phyloP scores from a whole-genome alignment of 2,329 filamentous ascomycete species.

The Talaromyces sp. region DNA sequence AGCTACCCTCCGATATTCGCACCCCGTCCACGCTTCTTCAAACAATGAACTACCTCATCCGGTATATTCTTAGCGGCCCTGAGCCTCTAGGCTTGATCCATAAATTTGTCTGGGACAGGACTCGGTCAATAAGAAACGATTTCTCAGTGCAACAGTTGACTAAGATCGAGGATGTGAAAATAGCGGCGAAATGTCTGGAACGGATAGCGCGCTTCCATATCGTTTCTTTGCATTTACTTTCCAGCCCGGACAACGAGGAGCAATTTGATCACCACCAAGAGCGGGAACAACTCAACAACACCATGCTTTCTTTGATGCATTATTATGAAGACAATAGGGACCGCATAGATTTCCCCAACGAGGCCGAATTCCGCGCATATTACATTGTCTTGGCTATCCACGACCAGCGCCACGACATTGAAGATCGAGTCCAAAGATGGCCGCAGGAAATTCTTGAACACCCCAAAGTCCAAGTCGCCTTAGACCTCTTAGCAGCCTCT shows the following conservation, averaged over 20 bases:
- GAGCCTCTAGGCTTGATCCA: conserved; percentile 51
- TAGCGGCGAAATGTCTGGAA: conserved; percentile 58
- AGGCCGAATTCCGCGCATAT: conserved; percentile 62
- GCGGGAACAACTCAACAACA: conserved; percentile 60
- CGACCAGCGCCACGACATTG: conserved; percentile 50
- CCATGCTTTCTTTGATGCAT: conserved; percentile 57
- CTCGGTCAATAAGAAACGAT: conserved; percentile 61
- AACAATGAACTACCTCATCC: conserved; percentile 46
- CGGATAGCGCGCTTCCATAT: conserved; percentile 62
- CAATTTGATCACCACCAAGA: conserved; percentile 57
- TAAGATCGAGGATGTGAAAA: conserved; percentile 51
- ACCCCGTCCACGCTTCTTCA: conserved; percentile 49
- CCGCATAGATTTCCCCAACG: conserved; percentile 50
- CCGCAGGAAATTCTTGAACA: conserved; percentile 48
- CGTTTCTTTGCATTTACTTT: conserved; percentile 57
- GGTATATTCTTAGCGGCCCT: conserved; percentile 48
- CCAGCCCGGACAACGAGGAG: conserved; percentile 46
- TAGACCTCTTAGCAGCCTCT: conserved; percentile 55
- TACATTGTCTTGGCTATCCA: conserved; percentile 55
- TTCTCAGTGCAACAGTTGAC: conserved; percentile 60
- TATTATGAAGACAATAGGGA: conserved; percentile 55
- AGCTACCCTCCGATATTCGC: conserved; percentile 60
- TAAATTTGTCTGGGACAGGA: conserved; percentile 63
- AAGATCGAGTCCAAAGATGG: conserved; percentile 56
- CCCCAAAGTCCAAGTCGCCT: conserved; percentile 50